Evolutionary conservation across 495 filamentous ascomycete species (phyloP).

Genomic region (Daldinia vernicosa): DNA sequence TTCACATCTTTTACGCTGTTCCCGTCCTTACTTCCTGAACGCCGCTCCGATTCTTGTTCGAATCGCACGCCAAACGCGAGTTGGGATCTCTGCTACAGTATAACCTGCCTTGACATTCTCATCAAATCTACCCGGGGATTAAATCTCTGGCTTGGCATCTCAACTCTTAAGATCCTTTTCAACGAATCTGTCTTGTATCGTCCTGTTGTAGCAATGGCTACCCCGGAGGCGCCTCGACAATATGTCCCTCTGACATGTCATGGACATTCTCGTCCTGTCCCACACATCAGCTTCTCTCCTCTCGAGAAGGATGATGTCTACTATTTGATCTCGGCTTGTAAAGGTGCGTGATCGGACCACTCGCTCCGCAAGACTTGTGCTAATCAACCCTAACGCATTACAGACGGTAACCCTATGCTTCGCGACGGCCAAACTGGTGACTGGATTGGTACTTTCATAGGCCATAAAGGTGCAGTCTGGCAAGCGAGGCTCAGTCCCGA

Average conservation of each 20-base stretch:
- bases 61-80: neutral
- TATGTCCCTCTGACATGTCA: slow-evolving; percentile 94
- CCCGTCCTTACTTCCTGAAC: neutral
- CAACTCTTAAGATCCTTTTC: neutral
- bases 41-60: neutral
- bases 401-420: slow-evolving; percentile 98
- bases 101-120: neutral
- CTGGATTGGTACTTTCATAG: slow-evolving; percentile 98
- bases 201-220: slow-evolving; percentile 48
- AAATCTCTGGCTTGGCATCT: neutral
- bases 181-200: neutral
- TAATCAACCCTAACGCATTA: slow-evolving; percentile 9
- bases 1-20: neutral
- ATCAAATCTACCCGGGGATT: neutral
- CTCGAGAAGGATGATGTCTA: slow-evolving; percentile 84
- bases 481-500: slow-evolving; percentile 90
- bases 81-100: neutral
- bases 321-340: slow-evolving; percentile 97
- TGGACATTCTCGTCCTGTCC: slow-evolving; percentile 94
- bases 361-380: slow-evolving; percentile 5
- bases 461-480: slow-evolving; percentile 98
- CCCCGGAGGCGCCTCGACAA: slow-evolving; percentile 57
- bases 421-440: slow-evolving; percentile 96
- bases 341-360: slow-evolving; percentile 66
- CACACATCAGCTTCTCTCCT: slow-evolving; percentile 92